These are phyloP conservation scores for Ilyonectria mors-panacis DNA, from an alignment of 2,329 filamentous ascomycete genomes.

Conservation along the genomic window DNA sequence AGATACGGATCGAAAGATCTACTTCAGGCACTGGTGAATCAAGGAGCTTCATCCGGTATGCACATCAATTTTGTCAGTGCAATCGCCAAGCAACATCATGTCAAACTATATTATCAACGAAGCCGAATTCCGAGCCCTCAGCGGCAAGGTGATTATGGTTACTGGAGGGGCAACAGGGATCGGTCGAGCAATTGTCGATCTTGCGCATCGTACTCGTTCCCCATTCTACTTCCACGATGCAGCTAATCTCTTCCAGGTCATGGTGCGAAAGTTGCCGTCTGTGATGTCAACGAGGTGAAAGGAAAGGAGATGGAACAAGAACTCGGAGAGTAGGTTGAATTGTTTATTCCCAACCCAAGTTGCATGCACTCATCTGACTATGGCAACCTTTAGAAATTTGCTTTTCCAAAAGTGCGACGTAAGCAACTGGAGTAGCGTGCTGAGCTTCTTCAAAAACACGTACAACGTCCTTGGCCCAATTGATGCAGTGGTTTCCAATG, in stretches of 20 bases:
- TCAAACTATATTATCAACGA: not conserved
- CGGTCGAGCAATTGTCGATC: conserved; percentile 13
- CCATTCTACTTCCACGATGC: too few species aligned
- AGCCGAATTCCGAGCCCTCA: not conserved
- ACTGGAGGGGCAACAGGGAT: conserved; percentile 22
- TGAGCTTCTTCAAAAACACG: conserved; percentile 6
- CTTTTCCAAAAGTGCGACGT: conserved; percentile 25
- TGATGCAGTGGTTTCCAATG: conserved; percentile 21
- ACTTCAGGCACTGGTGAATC: too few species aligned
- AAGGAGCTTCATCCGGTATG: not conserved
- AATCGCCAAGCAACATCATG: not conserved
- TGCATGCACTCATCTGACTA: not conserved
- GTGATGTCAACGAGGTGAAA: not conserved
- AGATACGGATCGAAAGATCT: too few species aligned
- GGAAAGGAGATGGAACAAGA: conserved; percentile 1
- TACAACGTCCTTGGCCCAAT: conserved; percentile 4
- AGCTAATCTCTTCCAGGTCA: not conserved
- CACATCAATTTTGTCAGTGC: not conserved
- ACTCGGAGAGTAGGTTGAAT: not conserved
- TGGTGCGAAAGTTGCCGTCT: conserved; percentile 4
- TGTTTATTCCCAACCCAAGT: not conserved
- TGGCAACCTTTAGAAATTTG: not conserved
- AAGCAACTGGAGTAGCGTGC: conserved; percentile 9
- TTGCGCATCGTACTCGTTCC: conserved; percentile 9
- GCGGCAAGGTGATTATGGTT: conserved; percentile 13